Evolutionary conservation across 306 rosid species (phyloP).

Genomic region (Sicyos baderoa): DNA sequence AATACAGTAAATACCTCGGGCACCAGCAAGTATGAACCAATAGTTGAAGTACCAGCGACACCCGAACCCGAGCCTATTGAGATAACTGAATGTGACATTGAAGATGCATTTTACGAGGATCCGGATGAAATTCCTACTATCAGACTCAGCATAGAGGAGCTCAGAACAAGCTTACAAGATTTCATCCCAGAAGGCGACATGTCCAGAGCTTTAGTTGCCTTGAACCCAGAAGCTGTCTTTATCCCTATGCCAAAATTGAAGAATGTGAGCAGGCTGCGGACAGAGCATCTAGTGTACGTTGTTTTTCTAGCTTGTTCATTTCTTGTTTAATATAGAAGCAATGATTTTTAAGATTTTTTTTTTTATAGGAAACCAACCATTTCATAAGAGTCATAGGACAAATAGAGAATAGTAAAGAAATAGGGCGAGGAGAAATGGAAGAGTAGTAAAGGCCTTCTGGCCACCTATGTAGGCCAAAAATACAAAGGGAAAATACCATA

Average conservation of each 20-base stretch:
- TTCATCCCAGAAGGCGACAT: constrained; percentile 45
- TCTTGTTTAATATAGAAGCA: too few relatives aligned
- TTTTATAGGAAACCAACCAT: too few relatives aligned
- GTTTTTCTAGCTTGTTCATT: background rate
- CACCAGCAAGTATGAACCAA: constrained; percentile 53
- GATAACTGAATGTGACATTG: constrained; percentile 57
- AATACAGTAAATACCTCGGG: constrained; percentile 24
- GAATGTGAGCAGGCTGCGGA: constrained; percentile 74
- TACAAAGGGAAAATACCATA: too few relatives aligned
- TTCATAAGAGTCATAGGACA: too few relatives aligned
- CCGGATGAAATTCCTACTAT: constrained; percentile 58
- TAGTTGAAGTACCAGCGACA: constrained; percentile 80
- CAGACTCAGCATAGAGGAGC: constrained; percentile 35
- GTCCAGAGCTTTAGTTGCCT: constrained; percentile 78
- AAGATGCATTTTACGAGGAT: constrained; percentile 54
- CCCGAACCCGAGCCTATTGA: constrained; percentile 59
- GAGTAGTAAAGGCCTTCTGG: too few relatives aligned
- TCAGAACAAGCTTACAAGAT: constrained; percentile 32
- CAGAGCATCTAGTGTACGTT: constrained; percentile 93
- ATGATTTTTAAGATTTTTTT: too few relatives aligned
- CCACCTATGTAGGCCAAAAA: too few relatives aligned
- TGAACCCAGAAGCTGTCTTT: constrained; percentile 44
- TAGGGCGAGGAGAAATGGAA: too few relatives aligned
- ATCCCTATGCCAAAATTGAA: constrained; percentile 68
- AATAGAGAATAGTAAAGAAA: too few relatives aligned